Evolutionary conservation across 2,329 filamentous ascomycete genomes (phyloP).

Genomic region (Neonectria hederae): DNA sequence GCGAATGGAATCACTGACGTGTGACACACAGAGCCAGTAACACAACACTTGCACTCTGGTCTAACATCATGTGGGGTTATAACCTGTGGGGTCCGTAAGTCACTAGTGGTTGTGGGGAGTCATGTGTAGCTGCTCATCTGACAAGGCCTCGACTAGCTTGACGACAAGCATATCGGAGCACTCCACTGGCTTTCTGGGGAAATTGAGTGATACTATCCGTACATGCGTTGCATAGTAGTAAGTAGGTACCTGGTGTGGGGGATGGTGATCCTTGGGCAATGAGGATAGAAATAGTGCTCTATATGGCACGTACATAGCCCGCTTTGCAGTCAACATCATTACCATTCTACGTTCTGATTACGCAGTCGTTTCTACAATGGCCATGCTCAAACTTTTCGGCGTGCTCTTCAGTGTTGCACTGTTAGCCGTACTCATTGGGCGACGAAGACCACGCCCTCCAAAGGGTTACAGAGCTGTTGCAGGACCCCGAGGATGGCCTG

Average conservation of each 20-base stretch:
- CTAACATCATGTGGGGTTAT: not conserved
- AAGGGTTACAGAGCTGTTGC: not conserved
- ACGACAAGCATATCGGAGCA: not conserved
- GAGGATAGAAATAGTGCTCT: not conserved
- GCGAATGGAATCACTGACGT: no score
- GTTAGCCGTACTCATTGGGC: not conserved
- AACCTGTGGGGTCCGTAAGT: not conserved
- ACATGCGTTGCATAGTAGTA: no score
- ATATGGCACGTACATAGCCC: not conserved
- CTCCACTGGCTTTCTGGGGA: not conserved
- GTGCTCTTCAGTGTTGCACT: not conserved
- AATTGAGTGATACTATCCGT: not conserved
- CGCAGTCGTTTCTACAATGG: not conserved
- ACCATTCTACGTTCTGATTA: not conserved
- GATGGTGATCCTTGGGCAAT: not conserved
- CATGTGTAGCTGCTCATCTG: not conserved
- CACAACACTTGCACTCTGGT: no score
- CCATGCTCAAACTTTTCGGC: not conserved
- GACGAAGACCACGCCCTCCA: not conserved
- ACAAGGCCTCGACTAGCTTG: not conserved
- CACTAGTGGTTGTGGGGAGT: not conserved
- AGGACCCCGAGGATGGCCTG: constrained; percentile 4
- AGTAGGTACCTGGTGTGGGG: not conserved
- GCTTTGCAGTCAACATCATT: not conserved
- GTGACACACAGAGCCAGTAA: no score